These are phyloP conservation scores for Calonectria ilicicola DNA, from an alignment of 2,329 filamentous ascomycete species.

Conservation along the genomic window DNA sequence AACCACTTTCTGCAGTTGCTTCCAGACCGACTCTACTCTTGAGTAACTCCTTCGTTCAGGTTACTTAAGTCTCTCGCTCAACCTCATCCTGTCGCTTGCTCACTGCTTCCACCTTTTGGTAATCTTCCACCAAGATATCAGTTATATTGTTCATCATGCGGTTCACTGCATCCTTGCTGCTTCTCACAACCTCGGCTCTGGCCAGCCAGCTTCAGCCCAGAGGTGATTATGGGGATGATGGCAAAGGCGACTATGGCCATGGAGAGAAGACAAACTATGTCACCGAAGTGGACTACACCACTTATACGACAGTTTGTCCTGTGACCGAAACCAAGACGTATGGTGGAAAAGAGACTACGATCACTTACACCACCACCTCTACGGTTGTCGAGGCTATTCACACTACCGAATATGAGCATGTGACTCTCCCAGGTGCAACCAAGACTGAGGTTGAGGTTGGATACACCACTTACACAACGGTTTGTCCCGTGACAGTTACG, in stretches of 20 bases:
- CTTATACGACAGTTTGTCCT: conserved; percentile 59
- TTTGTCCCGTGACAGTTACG: conserved; percentile 57
- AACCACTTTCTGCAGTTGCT: conserved; percentile 29
- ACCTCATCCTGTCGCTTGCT: conserved; percentile 32
- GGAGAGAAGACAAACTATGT: conserved; percentile 20
- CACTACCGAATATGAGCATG: conserved; percentile 44
- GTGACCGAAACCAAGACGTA: conserved; percentile 56
- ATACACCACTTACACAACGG: conserved; percentile 56
- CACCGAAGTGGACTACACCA: conserved; percentile 35
- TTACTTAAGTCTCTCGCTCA: conserved; percentile 45
- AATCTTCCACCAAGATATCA: conserved; percentile 31
- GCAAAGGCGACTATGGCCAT: conserved; percentile 17
- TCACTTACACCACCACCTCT: conserved; percentile 53
- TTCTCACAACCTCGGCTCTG: conserved; percentile 41
- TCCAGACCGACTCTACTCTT: conserved; percentile 21
- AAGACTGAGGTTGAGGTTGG: conserved; percentile 48
- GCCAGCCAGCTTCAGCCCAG: conserved; percentile 34
- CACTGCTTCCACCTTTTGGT: conserved; percentile 32
- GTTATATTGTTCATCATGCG: conserved; percentile 38
- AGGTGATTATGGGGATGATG: conserved; percentile 18
- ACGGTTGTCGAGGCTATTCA: conserved; percentile 55
- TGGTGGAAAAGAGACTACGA: conserved; percentile 43
- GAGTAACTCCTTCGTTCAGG: conserved; percentile 47
- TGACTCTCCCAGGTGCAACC: conserved; percentile 55
- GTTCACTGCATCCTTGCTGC: conserved; percentile 38